Evolutionary conservation across 495 filamentous ascomycete genomes (phyloP).

Genomic region (Bryoglossum gracile): DNA sequence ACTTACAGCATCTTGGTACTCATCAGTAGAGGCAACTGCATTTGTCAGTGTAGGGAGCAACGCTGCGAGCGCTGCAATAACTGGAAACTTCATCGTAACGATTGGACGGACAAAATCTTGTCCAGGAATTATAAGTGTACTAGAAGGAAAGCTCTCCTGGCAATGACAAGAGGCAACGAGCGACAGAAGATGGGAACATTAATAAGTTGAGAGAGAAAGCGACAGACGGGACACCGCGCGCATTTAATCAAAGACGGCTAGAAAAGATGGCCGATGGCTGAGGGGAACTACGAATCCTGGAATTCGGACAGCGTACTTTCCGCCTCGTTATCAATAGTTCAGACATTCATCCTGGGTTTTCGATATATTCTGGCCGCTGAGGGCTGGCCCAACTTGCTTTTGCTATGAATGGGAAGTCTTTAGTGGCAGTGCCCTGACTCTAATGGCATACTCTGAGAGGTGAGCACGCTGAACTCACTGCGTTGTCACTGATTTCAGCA

Average conservation of each 20-base stretch:
- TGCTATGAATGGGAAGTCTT: not conserved
- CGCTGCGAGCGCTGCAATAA: not conserved
- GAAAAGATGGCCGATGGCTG: too few relatives aligned
- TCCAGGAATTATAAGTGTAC: not conserved
- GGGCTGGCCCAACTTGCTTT: not conserved
- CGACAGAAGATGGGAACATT: not conserved
- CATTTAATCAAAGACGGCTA: not conserved
- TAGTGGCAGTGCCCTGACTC: not conserved
- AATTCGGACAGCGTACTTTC: too few relatives aligned
- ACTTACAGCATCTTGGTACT: conserved; percentile 5
- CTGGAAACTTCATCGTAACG: not conserved
- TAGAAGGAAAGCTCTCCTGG: not conserved
- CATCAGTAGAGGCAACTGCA: conserved; percentile 4
- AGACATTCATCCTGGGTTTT: too few relatives aligned
- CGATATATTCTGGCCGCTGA: not conserved
- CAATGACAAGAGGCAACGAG: not conserved
- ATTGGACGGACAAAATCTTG: conserved; percentile 1
- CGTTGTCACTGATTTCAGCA: not conserved
- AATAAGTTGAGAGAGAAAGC: not conserved
- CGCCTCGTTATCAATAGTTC: too few relatives aligned
- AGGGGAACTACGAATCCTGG: too few relatives aligned
- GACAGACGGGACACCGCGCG: not conserved
- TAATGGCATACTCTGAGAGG: not conserved
- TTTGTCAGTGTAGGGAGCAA: not conserved
- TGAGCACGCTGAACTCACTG: not conserved